Conservation (phyloP, 1,139 yeast species). For the Wickerhamomyces sp. region DNA sequence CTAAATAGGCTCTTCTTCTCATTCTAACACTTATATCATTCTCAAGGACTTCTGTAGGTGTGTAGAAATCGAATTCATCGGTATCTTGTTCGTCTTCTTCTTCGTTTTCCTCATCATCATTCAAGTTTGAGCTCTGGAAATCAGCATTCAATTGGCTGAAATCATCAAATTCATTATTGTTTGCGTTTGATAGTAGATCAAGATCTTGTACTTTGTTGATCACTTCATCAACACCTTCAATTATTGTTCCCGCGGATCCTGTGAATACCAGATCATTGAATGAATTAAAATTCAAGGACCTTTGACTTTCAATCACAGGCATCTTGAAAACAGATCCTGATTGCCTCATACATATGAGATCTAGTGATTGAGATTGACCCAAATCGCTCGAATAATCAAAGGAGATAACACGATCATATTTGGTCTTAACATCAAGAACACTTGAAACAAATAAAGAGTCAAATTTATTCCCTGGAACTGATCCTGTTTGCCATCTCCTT, state of each 20-base stretch:
- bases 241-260: constrained; percentile 53
- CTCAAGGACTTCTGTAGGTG: constrained; percentile 36
- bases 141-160: constrained; percentile 8
- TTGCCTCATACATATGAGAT: constrained; percentile 79
- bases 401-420: constrained; percentile 75
- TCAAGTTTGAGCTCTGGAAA: constrained; percentile 10
- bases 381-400: constrained; percentile 70
- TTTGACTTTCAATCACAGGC: constrained; percentile 69
- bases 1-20: constrained; percentile 62
- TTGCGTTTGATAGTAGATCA: constrained; percentile 4
- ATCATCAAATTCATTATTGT: constrained; percentile 18
- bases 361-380: constrained; percentile 37
- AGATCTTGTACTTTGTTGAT: constrained; percentile 20
- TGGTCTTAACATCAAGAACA: constrained; percentile 73
- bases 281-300: constrained; percentile 62
- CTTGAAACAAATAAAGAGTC: constrained; percentile 70
- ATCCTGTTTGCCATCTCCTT: constrained; percentile 78
- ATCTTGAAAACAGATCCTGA: constrained; percentile 83
- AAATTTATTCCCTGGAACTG: constrained; percentile 39
- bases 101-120: constrained; percentile 19
- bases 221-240: constrained; percentile 26
- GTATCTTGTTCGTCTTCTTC: constrained; percentile 22
- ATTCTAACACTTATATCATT: constrained; percentile 67
- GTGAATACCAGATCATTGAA: constrained; percentile 64
- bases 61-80: constrained; percentile 24